Conservation (phyloP, 176 grass and related monocot genomes). For the Phoenix dactylifera region DNA sequence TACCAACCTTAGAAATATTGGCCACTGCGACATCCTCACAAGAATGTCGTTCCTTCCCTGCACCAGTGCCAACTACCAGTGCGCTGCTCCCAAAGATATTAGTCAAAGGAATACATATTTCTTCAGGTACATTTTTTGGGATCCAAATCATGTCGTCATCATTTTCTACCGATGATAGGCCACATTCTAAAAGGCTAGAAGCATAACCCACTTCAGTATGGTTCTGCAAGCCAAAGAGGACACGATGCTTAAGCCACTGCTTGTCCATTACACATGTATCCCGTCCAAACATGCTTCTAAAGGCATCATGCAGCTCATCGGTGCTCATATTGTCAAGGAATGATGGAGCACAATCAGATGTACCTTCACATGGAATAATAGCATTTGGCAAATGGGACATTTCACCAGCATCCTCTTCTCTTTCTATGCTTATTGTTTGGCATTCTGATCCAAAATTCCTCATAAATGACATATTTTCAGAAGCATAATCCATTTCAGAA, state of each 20-base stretch:
- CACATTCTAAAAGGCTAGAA: neutral
- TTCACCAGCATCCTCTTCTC: neutral
- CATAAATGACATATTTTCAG: neutral
- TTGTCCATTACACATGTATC: constrained; percentile 8
- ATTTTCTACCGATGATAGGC: neutral
- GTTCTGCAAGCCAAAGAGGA: constrained; percentile 12
- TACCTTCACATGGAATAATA: neutral
- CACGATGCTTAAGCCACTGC: constrained; percentile 11
- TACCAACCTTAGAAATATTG: neutral
- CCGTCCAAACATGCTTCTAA: constrained; percentile 3
- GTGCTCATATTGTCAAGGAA: neutral
- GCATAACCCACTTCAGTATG: neutral
- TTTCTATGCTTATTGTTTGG: constrained; percentile 2
- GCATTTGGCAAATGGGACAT: constrained; percentile 8
- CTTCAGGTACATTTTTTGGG: constrained; percentile 5
- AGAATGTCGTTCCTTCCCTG: neutral
- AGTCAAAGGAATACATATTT: neutral
- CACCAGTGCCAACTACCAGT: neutral
- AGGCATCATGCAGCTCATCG: constrained; percentile 5
- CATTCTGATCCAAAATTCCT: constrained; percentile 8
- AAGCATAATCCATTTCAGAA: neutral
- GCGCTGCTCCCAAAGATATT: constrained; percentile 6
- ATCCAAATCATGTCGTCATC: constrained; percentile 14
- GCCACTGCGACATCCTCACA: neutral
- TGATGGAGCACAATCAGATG: neutral